Evolutionary conservation across 164 flowering plant genomes (phyloP), one percentile per base, ranked within the genome.

Genomic region (Annona cherimola): DNA sequence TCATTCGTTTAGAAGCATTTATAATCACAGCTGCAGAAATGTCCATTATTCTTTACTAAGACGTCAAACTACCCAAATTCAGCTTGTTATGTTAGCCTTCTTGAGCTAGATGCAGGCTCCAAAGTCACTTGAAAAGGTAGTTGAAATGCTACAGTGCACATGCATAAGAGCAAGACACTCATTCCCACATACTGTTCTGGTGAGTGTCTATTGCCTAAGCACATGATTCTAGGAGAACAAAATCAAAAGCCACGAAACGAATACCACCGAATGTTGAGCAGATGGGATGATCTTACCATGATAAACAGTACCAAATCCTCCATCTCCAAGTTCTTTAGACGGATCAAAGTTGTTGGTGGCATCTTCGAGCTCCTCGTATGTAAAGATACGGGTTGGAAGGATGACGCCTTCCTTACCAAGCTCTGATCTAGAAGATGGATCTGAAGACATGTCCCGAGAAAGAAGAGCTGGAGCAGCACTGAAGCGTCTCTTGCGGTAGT

Each of bases 281-380:
- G 67, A 63, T 41, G 20, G 42, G 67, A 61, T 41, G n/a, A 5
- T 0, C 62, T 69, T 79, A 79, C 85, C 85, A 60, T 74, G 67
- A 59, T 81, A 83, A 6, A 81, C 85, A 26, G 77, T 75, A 12
- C 84, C 83, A 65, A 78, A 81, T 45, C 82, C 83, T 7, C 83
- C 83, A 55, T 74, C 79, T 8, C 84, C 85, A 7, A 83, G 79
- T 73, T 83, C 83, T 68, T 66, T 76, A 16, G 83, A 67, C 35
- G 69, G 20, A 61, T 73, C 74, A 16, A 83, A 83, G 65, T 76
- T 64, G 73, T 77, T 54, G 46, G 85, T 83, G 62, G 85, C 85
- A 42, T 79, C 80, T 73, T 79, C 75, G 39, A 83, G 85, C 45
- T 83, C 85, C 8, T 26, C 9, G 63, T 80, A 76, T 11, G 73